Percentiles rank a stretch among this genome's conserved stretches.
phyloP scores from a whole-genome alignment of 768 basidiomycete species.

The Suillus spraguei region DNA sequence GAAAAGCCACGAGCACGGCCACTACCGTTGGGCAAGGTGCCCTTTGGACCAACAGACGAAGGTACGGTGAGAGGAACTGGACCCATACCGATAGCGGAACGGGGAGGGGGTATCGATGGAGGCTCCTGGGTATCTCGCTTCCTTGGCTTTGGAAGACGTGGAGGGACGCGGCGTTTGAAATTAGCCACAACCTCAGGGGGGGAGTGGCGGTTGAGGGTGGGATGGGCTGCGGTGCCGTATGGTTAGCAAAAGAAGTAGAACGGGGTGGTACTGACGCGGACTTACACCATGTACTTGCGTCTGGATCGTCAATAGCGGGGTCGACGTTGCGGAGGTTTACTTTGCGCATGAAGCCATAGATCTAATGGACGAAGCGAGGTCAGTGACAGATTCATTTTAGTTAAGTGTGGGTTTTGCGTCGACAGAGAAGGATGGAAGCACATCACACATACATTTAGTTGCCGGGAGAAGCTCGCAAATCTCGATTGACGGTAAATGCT shows the following conservation, averaged over 20 bases:
- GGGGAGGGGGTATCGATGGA: conserved; percentile 72
- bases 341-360: conserved; percentile 99
- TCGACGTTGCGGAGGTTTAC: conserved; percentile 95
- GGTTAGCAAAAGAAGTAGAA: conserved; percentile 18
- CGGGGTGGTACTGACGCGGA: conserved; percentile 26
- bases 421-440: conserved; percentile 37
- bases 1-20: conserved; percentile 75
- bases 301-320: conserved; percentile 92
- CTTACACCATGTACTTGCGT: conserved; percentile 97
- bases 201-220: conserved; percentile 88
- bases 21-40: conserved; percentile 46
- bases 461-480: conserved; percentile 96
- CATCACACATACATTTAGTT: conserved; percentile 76
- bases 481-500: conserved; percentile 94
- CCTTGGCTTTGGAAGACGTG: conserved; percentile 84
- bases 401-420: conserved; percentile 23
- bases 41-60: conserved; percentile 40
- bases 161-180: conserved; percentile 94
- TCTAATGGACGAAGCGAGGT: conserved; percentile 48
- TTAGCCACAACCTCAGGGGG: conserved; percentile 89
- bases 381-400: conserved; percentile 18
- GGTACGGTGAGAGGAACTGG: conserved; percentile 68
- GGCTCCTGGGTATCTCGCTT: conserved; percentile 75
- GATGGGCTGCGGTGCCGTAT: conserved; percentile 63
- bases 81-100: conserved; percentile 74